These are phyloP conservation scores for Musa acuminata DNA, from an alignment of 176 grass and related monocot species.

Conservation along the genomic window DNA sequence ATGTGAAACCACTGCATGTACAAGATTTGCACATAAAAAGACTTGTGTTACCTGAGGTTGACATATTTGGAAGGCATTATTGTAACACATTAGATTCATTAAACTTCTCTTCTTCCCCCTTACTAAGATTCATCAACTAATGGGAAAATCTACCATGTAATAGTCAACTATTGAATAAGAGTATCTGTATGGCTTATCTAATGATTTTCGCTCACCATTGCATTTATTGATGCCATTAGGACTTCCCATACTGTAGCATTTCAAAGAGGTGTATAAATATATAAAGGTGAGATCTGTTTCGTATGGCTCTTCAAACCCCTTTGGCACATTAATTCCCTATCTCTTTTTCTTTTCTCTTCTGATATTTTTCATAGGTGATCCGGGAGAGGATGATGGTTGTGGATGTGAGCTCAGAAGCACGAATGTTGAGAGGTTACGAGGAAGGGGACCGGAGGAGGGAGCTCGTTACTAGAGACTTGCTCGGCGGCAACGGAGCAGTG, in stretches of 20 bases:
- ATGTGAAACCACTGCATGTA: not conserved
- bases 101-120: not conserved
- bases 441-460: slow-evolving; percentile 35
- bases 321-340: too few species aligned
- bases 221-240: slow-evolving; percentile 2
- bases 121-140: not conserved
- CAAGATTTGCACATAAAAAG: not conserved
- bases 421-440: slow-evolving; percentile 20
- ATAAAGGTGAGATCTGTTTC: not conserved
- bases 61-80: not conserved
- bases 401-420: slow-evolving; percentile 48
- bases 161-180: not conserved
- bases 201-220: not conserved
- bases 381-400: slow-evolving; percentile 32
- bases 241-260: not conserved
- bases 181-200: not conserved
- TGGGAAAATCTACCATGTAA: not conserved
- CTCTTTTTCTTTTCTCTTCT: not conserved
- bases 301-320: too few species aligned
- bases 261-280: not conserved
- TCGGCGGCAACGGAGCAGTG: slow-evolving; percentile 50
- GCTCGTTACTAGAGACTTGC: slow-evolving; percentile 80
- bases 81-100: not conserved
- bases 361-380: not conserved
- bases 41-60: not conserved